Percentiles rank a stretch among this genome's conserved stretches.
Conservation (phyloP, 2,329 filamentous ascomycete species). For the Penicillium frequentans region DNA sequence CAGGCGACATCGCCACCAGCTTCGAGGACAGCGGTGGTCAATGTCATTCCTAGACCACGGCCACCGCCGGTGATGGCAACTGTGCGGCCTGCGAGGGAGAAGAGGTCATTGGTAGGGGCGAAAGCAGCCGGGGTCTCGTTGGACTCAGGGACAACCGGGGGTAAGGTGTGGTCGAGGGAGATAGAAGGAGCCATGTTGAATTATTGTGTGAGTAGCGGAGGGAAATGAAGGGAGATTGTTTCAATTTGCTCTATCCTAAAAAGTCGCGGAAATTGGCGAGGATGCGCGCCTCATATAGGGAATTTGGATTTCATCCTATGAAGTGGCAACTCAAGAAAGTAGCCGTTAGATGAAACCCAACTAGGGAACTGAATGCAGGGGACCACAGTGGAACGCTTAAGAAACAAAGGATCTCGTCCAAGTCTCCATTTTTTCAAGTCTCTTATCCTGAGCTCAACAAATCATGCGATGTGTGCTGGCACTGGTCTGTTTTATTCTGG, state of each 20-base stretch:
- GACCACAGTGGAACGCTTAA: slow-evolving; percentile 11
- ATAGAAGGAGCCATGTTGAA: slow-evolving; percentile 24
- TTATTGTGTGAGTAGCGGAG: background rate
- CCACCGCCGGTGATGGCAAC: slow-evolving; percentile 52
- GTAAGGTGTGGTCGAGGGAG: slow-evolving; percentile 21
- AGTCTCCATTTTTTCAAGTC: slow-evolving; percentile 2
- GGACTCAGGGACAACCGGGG: slow-evolving; percentile 29
- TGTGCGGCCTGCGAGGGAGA: slow-evolving; percentile 47
- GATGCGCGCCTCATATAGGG: slow-evolving; percentile 9
- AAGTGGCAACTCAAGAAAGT: background rate
- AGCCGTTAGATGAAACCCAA: slow-evolving; percentile 20
- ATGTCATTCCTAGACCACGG: slow-evolving; percentile 52
- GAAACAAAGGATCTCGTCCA: background rate
- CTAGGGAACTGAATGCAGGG: slow-evolving; percentile 12
- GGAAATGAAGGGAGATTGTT: background rate
- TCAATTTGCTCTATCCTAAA: background rate
- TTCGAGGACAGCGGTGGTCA: slow-evolving; percentile 52
- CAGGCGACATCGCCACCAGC: slow-evolving; percentile 52
- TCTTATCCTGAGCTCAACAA: slow-evolving; percentile 2
- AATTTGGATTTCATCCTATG: background rate
- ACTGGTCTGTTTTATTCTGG: background rate
- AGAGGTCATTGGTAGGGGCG: slow-evolving; percentile 33
- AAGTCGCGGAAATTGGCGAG: background rate
- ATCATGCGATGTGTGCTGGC: slow-evolving; percentile 7
- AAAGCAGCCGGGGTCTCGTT: slow-evolving; percentile 31